Evolutionary conservation across 1,139 yeast species (phyloP), one percentile per base, ranked within the genome.

Genomic region (Debaryomycetaceae sp.): DNA sequence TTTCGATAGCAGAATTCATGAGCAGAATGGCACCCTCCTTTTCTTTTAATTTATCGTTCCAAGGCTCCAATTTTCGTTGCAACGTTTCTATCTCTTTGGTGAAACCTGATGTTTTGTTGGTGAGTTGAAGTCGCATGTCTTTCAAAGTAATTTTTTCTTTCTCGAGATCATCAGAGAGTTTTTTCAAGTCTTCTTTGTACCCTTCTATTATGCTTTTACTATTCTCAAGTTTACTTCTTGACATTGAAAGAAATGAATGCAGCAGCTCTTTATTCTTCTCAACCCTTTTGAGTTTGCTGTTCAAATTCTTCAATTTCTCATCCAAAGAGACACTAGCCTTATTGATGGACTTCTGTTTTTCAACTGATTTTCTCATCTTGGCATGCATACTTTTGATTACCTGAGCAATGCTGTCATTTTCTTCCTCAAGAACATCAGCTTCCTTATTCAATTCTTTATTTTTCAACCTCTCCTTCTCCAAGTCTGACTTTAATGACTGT

Each of bases 41-140:
- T 24, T 77, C 76, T 48, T 81, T 83, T 36, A 90, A 69, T 52
- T 82, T 78, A 34, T 78, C 83, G 49, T 81, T 82, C 95, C 96
- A 90, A 0, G 99, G 99, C 50, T 87, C 93, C 6, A 90, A 66
- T 49, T 83, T 72, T 7, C 73, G 74, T 56, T 88, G 95, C 36
- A 83, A 66, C 6, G 58, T 54, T 53, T 83, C 88, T 43, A 89
- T 83, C 56, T 85, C 75, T 17, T 74, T 75, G 0, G 89, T 79
- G 47, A 82, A 78, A 2, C 67, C 79, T 11, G 83, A 76, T 0
- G 95, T 93, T 58, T 89, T 88, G 43, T 81, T 84, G 13, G 89
- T 82, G 45, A 93, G 72, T 29, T 80, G 80, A 8, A 73, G 57
- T 56, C 93, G 81, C 17, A 91, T 83, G 35, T 75, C 75, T 46